Base-by-base conservation (phyloP, 768 basidiomycete genomes). In the Pleurotus salmoneostramineus region DNA sequence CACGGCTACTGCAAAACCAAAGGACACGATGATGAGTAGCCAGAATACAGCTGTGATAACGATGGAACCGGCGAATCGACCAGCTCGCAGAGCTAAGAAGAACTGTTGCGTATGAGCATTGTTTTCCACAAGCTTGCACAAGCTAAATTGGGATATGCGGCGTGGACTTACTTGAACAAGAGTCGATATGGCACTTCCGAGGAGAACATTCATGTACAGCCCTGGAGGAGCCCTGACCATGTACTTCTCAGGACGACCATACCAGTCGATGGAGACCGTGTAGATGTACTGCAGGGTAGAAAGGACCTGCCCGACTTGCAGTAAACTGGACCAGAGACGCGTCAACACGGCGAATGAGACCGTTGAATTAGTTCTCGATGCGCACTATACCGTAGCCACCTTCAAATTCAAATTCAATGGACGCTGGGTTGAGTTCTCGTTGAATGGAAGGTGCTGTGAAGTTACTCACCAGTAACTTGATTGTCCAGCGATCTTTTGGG, bases 81-180 rank as follows among this genome's bases (percentile, higher is more conserved):
- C 63, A 2, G 71, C 62, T 1, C 74, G 68, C 5, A 67, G 57
- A 7, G 69, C 63, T 50, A 73, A 73, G 65, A 72, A 75, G 17
- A 11, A 8, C 48, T 49, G 21, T 6, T 6, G 31, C 5, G 21
- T 27, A 27, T 27, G 15, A 11, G 27, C 37, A 40, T 34, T 64
- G 58, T 8, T 32, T 42, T 27, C 35, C 31, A 6, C 21, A 21
- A n/a, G 12, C 27, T 42, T 27, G 11, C 31, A 6, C 21, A 21
- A n/a, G 12, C 27, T 43, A 6, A 14, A 32, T 6, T 21, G 11
- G 4, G 47, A n/a, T 6, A 21, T 50, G 50, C 3, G 33, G 11
- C 14, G 5, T 5, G 5, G 50, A 35, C 3, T 44, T 47, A 44
- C 68, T 59, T 74, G 70, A 6, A 69, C 67, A n/a, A 65, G 60